A percentile compares a stretch with the other conserved stretches of the same genome.
Conservation (phyloP, 75 land plant genomes). For the Chamaecyparis obtusa region DNA sequence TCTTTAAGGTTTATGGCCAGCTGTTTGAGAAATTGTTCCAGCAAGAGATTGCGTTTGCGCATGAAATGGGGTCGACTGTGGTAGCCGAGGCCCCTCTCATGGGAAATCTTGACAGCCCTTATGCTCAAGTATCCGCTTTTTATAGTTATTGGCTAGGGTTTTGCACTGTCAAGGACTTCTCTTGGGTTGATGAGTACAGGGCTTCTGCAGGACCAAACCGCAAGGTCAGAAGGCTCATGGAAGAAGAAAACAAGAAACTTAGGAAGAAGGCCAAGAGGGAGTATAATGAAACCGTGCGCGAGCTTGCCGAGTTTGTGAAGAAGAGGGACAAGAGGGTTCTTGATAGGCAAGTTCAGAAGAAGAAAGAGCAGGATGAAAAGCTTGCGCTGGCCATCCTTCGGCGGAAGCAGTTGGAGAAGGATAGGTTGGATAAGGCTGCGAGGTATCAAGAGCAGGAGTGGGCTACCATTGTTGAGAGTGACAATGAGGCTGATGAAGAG, state of each 20-base stretch:
- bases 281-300: conserved; percentile 77
- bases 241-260: conserved; percentile 95
- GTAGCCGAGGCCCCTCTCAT: conserved; percentile 64
- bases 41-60: conserved; percentile 58
- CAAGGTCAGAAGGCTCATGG: conserved; percentile 74
- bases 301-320: conserved; percentile 83
- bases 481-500: conserved; percentile 24
- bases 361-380: conserved; percentile 49
- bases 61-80: conserved; percentile 30
- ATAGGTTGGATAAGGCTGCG: conserved; percentile 46
- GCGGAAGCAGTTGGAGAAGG: conserved; percentile 58
- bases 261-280: conserved; percentile 83
- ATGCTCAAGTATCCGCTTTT: conserved; percentile 67
- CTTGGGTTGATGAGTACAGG: conserved; percentile 84
- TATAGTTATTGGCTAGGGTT: conserved; percentile 88
- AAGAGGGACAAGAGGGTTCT: conserved; percentile 94
- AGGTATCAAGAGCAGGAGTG: conserved; percentile 81
- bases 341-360: conserved; percentile 60
- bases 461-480: conserved; percentile 49
- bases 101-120: conserved; percentile 61
- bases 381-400: conserved; percentile 43
- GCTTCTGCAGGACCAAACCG: conserved; percentile 53
- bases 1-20: conserved; percentile 78
- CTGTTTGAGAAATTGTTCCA: conserved; percentile 62
- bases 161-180: conserved; percentile 72